Base-by-base conservation (phyloP, 306 rosid genomes). In the Gleditsia sinensis region DNA sequence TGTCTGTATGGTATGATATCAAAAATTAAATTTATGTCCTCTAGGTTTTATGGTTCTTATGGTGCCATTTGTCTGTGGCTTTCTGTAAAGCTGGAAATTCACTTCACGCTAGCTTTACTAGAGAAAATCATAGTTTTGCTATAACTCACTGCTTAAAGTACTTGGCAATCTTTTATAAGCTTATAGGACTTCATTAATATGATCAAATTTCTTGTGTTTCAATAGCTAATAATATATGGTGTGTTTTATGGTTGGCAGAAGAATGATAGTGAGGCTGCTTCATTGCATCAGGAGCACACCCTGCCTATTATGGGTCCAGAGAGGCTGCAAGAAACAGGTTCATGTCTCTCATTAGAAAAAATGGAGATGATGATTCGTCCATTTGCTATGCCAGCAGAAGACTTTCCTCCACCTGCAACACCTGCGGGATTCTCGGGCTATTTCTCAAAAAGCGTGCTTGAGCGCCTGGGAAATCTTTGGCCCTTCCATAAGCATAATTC, bases 351-450 rank as follows among this genome's bases (percentile, higher is more conserved):
- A 23, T 80, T 94, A 32, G 99, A 92, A 62, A 90, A 86, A 71
- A 86, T 92, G 96, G 99, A 94, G 80, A 84, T 43, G 76, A 90
- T 94, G 99, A 55, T 92, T 78, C 99, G 84, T 24, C 91, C 97
- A n/a, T 94, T 94, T 69, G 99, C 99, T 10, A 94, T 94, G 99
- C 99, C 99, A 20, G 97, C 96, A 0, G 99, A 94, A 85, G 99
- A 94, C 82, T 94, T 94, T 74, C 96, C 96, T 74, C 93, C 99
- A 3, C 88, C 96, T 9, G 85, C 92, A 50, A 81, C 87, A 48
- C 99, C 97, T 8, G 93, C 82, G 1, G 95, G 94, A 42, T 94
- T 94, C 88, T 87, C 98, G 0, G 97, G 96, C 71, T 94, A 94
- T 77, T 94, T 94, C 88, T 69, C 95, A 3, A 94, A 94, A 78